Base-by-base conservation (phyloP, 225 moss, liverwort and hornwort genomes). In the Polytrichum formosum region DNA sequence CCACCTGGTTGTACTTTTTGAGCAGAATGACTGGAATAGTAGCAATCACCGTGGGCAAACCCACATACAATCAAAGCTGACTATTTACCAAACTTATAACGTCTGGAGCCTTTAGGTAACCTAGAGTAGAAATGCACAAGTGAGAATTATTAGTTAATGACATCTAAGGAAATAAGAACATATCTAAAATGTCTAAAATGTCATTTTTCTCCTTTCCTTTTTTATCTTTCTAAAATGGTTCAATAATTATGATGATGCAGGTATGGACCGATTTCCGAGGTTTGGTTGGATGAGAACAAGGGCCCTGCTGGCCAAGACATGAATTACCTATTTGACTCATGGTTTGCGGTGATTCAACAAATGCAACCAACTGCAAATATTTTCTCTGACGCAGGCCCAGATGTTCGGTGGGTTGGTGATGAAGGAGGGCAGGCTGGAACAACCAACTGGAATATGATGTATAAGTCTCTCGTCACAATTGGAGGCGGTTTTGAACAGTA, bases 401-500 rank as follows among this genome's bases (percentile, higher is more conserved):
- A 93, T 76, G 75, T 96, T 63, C 90, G 93, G 30, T 96, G 90
- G 90, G 90, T 87, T 53, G 96, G 96, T 6, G 84, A 96, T 59
- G 96, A 93, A 77, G 70, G 70, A 54, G 94, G 93, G 64, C 85
- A 70, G 70, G 90, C 90, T 22, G 92, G 90, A 37, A 67, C 77
- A 26, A 86, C 91, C 67, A 89, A 86, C 72, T 96, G 96, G 96
- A 83, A 85, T 68, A 96, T 93, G 93, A 85, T 96, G 81, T 93
- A 96, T 74, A 74, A 78, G 63, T 89, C 96, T 7, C 25, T 74
- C 1, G 82, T 96, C 58, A 72, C 83, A 4, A 90, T 88, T 26
- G 95, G 95, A 69, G 83, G 78, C 37, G 67, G 77, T 54, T 55
- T 79, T 59, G 63, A 80, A 65, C 75, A 80, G 90, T 93, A 80